Base-by-base conservation (phyloP, 2,329 filamentous ascomycete genomes). In the Trichoderma simmonsii region DNA sequence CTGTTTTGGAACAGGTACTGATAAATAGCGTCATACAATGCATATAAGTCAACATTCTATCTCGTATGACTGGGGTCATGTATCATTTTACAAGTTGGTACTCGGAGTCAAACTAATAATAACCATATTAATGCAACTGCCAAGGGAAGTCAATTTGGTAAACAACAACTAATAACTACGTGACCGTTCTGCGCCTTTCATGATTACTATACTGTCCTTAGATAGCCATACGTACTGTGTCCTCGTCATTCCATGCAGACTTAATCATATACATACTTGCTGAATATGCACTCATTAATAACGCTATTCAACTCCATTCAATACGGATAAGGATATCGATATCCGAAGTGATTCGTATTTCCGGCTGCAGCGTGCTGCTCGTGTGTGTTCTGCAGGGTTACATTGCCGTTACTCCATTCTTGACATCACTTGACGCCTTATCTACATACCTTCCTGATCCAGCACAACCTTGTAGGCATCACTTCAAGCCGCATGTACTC, bases 361-460 rank as follows among this genome's bases (percentile, higher is more conserved):
- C 63, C 48, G 63, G n/a, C 43, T 51, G n/a, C 43, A 51, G 8
- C 0, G 7, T 51, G 43, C 43, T 51, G 43, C 43, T 65, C 24
- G n/a, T n/a, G n/a, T 51, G 12, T 56, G 48, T 8, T 18, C 2
- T 12, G 30, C 43, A 34, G 48, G 28, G 63, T 51, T 66, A 12
- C 48, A 66, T 66, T 54, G 34, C 34, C 48, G 24, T 48, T 56
- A 4, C 51, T 56, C 21, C 51, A 56, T 24, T 12, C 21, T 7
- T 54, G n/a, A 12, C n/a, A 66, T 66, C 63, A 66, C 48, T 66
- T 66, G 63, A 66, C 30, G 30, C 48, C 28, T 54, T 66, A 32
- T 56, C 21, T 66, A 56, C 32, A 48, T 66, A 66, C 63, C 63
- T 66, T 66, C 63, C 43, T 14, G 12, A 56, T 66, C 28, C 14